Evolutionary conservation across 2,329 filamentous ascomycete genomes (phyloP), one percentile per base, ranked within the genome.

Genomic region (Trichothecium roseum): DNA sequence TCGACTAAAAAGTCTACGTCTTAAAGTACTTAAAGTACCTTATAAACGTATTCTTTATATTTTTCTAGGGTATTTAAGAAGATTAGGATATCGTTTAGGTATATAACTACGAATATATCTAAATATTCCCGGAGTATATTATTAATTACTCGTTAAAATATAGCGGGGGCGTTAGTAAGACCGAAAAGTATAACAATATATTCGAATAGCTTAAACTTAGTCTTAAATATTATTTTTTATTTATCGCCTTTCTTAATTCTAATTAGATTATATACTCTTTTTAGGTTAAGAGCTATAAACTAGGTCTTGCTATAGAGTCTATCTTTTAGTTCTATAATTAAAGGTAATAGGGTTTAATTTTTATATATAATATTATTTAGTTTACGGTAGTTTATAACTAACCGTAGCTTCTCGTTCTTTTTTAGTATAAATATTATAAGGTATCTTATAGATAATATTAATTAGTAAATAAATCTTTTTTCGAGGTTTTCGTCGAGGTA

Each of bases 211-310:
- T 51, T 43, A 39, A 51, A 60, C 18, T 46, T 34, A 2, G 44
- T 59, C 14, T 37, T 17, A 37, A 62, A 63, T 1, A 45, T 46
- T 14, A 42, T 60, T 38, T 53, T 58, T 45, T 41, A 57, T 40
- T 59, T 43, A 26, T 62, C 36, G 5, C 48, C 47, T 42, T 46
- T 17, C 16, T 40, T 5, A n/a, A n/a, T n/a, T n/a, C n/a, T n/a
- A n/a, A n/a, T n/a, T n/a, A n/a, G n/a, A n/a, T n/a, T n/a, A n/a
- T n/a, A n/a, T n/a, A n/a, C n/a, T n/a, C n/a, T n/a, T n/a, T n/a
- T n/a, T n/a, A n/a, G n/a, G n/a, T n/a, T n/a, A n/a, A n/a, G n/a
- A n/a, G n/a, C n/a, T n/a, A n/a, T n/a, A n/a, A n/a, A n/a, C n/a
- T n/a, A n/a, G n/a, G n/a, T n/a, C n/a, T n/a, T n/a, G n/a, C n/a